phyloP scores from a whole-genome alignment of 768 basidiomycete species.

The Phaeotremella skinneri region DNA sequence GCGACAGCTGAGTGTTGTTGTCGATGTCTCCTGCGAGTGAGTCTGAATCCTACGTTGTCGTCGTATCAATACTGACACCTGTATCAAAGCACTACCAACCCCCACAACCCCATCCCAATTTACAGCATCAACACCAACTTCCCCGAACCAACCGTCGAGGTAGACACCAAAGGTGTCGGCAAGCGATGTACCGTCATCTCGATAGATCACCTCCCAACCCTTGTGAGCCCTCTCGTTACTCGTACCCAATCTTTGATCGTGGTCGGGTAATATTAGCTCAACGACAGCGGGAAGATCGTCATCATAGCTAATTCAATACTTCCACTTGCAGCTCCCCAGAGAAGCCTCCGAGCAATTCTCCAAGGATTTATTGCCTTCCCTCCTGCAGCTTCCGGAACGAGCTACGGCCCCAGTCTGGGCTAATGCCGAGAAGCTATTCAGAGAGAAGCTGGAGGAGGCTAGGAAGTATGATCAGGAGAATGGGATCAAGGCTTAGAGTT shows the following conservation, averaged over 20 bases:
- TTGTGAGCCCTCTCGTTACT: constrained; percentile 52
- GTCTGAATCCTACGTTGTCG: constrained; percentile 2
- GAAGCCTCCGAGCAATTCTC: constrained; percentile 98
- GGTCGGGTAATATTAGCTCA: no score
- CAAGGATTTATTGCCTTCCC: constrained; percentile 74
- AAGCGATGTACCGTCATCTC: constrained; percentile 81
- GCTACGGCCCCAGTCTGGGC: constrained; percentile 73
- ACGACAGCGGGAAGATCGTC: no score
- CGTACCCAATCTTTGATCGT: neutral
- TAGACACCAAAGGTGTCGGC: constrained; percentile 70
- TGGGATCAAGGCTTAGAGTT: constrained; percentile 32
- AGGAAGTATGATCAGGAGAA: constrained; percentile 45
- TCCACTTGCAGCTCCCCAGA: constrained; percentile 63
- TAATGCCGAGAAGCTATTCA: constrained; percentile 80
- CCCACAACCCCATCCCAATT: constrained; percentile 94
- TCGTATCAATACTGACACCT: neutral
- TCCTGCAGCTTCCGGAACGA: constrained; percentile 71
- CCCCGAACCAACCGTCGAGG: constrained; percentile 82
- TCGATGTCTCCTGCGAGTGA: constrained; percentile 93
- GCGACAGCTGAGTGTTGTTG: constrained; percentile 74
- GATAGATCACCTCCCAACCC: constrained; percentile 93
- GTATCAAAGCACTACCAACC: constrained; percentile 72
- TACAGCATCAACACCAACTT: constrained; percentile 94
- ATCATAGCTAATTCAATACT: neutral
- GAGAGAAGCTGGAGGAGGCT: constrained; percentile 63